Conservation (phyloP, 805 yeast genomes). For the Metschnikowia kunwiensis region DNA sequence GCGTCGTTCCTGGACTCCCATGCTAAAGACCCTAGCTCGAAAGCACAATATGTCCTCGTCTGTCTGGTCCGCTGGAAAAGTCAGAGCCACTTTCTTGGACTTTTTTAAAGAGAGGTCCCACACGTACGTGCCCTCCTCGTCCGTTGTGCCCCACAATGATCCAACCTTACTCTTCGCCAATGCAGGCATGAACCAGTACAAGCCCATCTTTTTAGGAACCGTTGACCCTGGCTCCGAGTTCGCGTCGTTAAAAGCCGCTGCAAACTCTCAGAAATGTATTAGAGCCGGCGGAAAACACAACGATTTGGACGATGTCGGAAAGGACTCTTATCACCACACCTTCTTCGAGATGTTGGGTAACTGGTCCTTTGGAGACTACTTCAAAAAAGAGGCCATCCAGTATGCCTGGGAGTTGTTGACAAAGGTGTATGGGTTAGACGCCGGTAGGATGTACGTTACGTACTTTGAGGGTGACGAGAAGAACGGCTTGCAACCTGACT, state of each 20-base stretch:
- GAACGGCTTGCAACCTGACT: constrained; percentile 84
- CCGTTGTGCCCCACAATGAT: constrained; percentile 96
- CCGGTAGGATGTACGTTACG: constrained; percentile 85
- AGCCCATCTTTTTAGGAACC: constrained; percentile 95
- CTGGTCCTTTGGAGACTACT: constrained; percentile 99
- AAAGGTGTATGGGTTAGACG: constrained; percentile 72
- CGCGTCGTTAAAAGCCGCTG: constrained; percentile 80
- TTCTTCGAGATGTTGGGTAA: constrained; percentile 99
- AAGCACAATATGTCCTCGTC: constrained; percentile 17
- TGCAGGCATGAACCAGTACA: constrained; percentile 99
- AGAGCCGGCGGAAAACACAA: constrained; percentile 99
- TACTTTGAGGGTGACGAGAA: constrained; percentile 92
- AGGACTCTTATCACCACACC: constrained; percentile 97
- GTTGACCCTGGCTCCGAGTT: constrained; percentile 93
- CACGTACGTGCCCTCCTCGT: constrained; percentile 84
- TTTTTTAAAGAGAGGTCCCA: constrained; percentile 70
- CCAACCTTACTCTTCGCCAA: constrained; percentile 95
- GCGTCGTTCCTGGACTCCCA: constrained; percentile 8
- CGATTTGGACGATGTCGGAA: constrained; percentile 97
- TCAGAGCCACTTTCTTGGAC: constrained; percentile 82
- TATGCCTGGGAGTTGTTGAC: constrained; percentile 93
- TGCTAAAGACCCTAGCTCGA: constrained; percentile 20
- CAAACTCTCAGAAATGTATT: constrained; percentile 95
- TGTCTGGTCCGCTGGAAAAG: constrained; percentile 47
- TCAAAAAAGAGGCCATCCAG: constrained; percentile 87